Evolutionary conservation across 768 basidiomycete species (phyloP).

Genomic region (Piloderma croceum): DNA sequence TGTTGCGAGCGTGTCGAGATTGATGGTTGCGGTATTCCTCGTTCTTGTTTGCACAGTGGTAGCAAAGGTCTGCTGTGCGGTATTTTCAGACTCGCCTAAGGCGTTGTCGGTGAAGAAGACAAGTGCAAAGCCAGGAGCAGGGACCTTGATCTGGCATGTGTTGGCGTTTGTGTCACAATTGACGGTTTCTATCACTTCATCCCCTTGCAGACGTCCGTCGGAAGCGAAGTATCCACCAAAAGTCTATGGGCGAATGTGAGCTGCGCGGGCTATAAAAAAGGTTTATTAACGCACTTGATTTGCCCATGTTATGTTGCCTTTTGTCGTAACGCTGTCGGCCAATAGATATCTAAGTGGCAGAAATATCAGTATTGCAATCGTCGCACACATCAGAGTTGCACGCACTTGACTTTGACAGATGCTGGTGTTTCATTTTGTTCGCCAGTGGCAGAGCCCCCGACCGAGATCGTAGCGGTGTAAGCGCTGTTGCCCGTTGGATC

Average conservation of each 20-base stretch:
- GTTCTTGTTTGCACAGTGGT: slow-evolving; percentile 25
- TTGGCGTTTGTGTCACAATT: slow-evolving; percentile 17
- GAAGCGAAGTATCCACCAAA: slow-evolving; percentile 51
- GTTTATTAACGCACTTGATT: slow-evolving; percentile 57
- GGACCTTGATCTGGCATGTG: slow-evolving; percentile 20
- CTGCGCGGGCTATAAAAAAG: too few relatives aligned
- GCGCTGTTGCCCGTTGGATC: slow-evolving; percentile 53
- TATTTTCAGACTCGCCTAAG: slow-evolving; percentile 1
- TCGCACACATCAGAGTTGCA: too few relatives aligned
- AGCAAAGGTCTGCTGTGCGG: slow-evolving; percentile 14
- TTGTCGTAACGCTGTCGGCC: slow-evolving; percentile 52
- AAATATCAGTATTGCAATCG: too few relatives aligned
- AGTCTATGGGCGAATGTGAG: slow-evolving; percentile 49
- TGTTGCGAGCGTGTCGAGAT: slow-evolving; percentile 27
- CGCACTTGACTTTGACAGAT: slow-evolving; percentile 49
- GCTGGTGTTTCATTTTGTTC: slow-evolving; percentile 35
- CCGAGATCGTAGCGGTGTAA: slow-evolving; percentile 45
- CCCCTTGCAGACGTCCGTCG: slow-evolving; percentile 22
- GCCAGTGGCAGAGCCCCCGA: slow-evolving; percentile 39
- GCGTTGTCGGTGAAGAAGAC: slow-evolving; percentile 24
- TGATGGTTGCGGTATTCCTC: slow-evolving; percentile 22
- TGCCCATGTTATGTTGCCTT: slow-evolving; percentile 71
- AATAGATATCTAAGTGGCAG: slow-evolving; percentile 51
- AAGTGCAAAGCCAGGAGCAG: slow-evolving; percentile 25
- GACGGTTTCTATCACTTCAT: slow-evolving; percentile 13